Evolutionary conservation across 225 moss, liverwort and hornwort species (phyloP), one percentile per base, ranked within the genome.

Genomic region (Thuidium tamariscinum): DNA sequence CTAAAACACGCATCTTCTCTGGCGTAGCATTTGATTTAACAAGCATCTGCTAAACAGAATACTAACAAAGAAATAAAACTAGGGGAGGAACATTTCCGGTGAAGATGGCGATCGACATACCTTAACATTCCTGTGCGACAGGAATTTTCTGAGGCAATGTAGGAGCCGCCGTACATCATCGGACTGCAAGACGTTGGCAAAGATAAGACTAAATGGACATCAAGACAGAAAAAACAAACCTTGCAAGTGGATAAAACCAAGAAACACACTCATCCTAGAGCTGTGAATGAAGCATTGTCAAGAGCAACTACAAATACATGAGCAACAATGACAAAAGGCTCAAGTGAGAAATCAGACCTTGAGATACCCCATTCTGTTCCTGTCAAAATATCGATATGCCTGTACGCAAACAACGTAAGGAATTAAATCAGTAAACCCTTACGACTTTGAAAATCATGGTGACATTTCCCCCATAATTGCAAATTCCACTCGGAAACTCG

Each of bases 301-400:
- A 85, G 65, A 84, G 82, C 42, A 82, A 61, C 48, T 75, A 36
- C 29, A 82, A 73, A 36, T 73, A n/a, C 74, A 84, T 49, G 55
- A 56, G 46, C 70, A 79, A 70, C 41, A 36, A 76, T 25, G 48
- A 69, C 52, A 87, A 48, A 64, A 68, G 69, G 54, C 79, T 87
- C 19, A 84, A 88, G 87, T 65, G 76, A 88, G 83, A 80, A 86
- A 60, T 75, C 83, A 82, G 62, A 96, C 97, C 97, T 97, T 97
- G 73, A 97, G 92, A 91, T 96, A 96, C 49, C 97, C 97, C 79
- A 95, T 93, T 89, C 96, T 91, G 80, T 95, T 95, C 92, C 92
- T 95, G 90, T 97, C 97, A 93, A 97, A 97, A 87, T 96, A 97
- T 48, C 96, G 95, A 91, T 94, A 97, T 46, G 97, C 95, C 97